These are phyloP conservation scores for Talaromyces ruber DNA, from an alignment of 495 filamentous ascomycete genomes.

Conservation along the genomic window DNA sequence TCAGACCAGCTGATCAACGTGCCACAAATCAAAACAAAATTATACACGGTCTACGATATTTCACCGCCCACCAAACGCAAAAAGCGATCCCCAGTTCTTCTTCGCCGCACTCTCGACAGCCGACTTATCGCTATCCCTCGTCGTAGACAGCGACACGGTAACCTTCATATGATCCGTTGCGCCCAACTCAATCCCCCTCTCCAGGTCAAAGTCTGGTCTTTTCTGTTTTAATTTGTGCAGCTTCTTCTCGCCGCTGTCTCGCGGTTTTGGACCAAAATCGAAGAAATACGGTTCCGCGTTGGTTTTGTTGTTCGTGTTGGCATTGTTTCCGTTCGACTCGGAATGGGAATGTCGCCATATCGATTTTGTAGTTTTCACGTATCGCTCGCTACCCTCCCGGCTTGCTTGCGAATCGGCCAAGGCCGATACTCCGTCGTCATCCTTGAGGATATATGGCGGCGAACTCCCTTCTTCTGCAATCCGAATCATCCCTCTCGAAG, in stretches of 20 bases:
- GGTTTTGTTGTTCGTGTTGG: not conserved
- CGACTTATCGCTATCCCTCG: not conserved
- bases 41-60: not conserved
- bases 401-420: not conserved
- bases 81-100: not conserved
- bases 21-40: not conserved
- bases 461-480: not conserved
- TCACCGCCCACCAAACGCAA: constrained; percentile 1
- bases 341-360: not conserved
- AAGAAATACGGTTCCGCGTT: not conserved
- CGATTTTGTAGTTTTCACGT: not conserved
- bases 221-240: not conserved
- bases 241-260: not conserved
- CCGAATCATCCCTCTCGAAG: not conserved
- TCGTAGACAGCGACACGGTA: not conserved
- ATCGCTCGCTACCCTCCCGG: not conserved
- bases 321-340: not conserved
- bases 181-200: constrained; percentile 2
- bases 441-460: not conserved
- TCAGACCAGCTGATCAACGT: not conserved
- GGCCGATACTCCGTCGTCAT: not conserved
- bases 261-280: not conserved
- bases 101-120: not conserved
- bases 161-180: constrained; percentile 5
- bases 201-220: not conserved